phyloP scores from a whole-genome alignment of 768 basidiomycete species.

The Pisolithus marmoratus region DNA sequence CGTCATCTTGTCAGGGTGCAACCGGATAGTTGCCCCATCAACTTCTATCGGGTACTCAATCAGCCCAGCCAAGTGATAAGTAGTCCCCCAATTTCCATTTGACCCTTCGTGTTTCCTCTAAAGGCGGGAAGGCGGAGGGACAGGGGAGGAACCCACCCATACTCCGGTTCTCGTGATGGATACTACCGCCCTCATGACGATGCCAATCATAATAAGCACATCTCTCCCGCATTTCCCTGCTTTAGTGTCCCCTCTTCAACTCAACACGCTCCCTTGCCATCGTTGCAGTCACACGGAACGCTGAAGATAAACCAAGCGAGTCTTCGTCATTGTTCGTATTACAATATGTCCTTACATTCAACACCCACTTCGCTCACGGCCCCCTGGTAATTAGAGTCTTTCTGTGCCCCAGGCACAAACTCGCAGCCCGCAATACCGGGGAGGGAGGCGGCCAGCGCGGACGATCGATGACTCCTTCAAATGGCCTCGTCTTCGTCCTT shows the following conservation, averaged over 20 bases:
- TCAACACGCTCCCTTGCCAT: not conserved
- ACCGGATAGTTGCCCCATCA: not conserved
- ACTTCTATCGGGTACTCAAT: not conserved
- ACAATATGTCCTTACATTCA: not conserved
- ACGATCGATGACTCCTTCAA: not conserved
- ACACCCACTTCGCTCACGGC: no score
- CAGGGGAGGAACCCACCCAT: no score
- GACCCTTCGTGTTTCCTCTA: not conserved
- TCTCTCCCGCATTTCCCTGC: no score
- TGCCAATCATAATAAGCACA: no score
- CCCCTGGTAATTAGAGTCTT: not conserved
- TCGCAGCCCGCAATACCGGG: not conserved
- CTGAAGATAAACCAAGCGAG: not conserved
- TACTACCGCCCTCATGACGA: no score
- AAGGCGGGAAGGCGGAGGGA: no score
- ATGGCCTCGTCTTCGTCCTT: not conserved
- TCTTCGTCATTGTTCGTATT: not conserved
- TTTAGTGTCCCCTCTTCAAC: not conserved
- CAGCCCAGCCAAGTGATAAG: not conserved
- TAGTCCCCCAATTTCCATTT: not conserved
- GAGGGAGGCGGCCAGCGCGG: not conserved
- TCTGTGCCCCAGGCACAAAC: not conserved
- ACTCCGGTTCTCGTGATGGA: no score
- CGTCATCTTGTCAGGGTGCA: not conserved
- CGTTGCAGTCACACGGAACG: not conserved